Evolutionary conservation across 257 asterid genomes (phyloP), one percentile per base, ranked within the genome.

Genomic region (Voacanga thouarsii): DNA sequence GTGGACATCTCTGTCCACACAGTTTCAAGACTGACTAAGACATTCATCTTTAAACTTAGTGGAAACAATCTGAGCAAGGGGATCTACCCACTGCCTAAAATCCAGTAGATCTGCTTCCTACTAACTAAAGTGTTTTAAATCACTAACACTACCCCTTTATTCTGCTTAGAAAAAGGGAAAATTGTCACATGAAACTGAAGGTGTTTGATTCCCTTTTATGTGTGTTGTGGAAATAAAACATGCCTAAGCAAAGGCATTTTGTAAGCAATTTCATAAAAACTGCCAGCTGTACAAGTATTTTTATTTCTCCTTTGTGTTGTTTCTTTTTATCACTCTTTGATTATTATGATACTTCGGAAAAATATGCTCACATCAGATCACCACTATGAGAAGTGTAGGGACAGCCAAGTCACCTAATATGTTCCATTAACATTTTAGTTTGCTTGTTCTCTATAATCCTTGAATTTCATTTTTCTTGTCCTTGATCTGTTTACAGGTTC

Each of bases 401-500:
- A 23, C 8, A 63, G 50, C 14, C 33, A 44, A 18, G n/a, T 14
- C 37, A 10, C n/a, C 39, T 21, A 24, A 69, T 3, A 23, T 43
- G 28, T 19, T 49, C 43, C 6, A 12, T 49, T 43, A 33, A 21
- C 28, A 10, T 11, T 21, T 11, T 28, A 4, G 5, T 78, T 11
- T 33, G 45, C 28, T 30, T 44, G 44, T 33, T 21, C 16, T n/a
- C 23, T 39, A 11, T 7, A 53, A 33, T 72, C 21, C 71, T 75
- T 68, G 53, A 56, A 63, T 55, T 80, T 56, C 72, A 50, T 15
- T 44, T 44, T 77, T 56, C 1, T 41, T 55, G 61, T n/a, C 4
- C 24, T 67, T 66, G 3, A 49, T 57, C 21, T 76, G 24, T 76
- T 76, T 68, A 49, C 90, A 87, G 90, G 82, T 87, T 87, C 76